Base-by-base conservation (phyloP, 768 basidiomycete species). In the Ephemerocybe angulata region DNA sequence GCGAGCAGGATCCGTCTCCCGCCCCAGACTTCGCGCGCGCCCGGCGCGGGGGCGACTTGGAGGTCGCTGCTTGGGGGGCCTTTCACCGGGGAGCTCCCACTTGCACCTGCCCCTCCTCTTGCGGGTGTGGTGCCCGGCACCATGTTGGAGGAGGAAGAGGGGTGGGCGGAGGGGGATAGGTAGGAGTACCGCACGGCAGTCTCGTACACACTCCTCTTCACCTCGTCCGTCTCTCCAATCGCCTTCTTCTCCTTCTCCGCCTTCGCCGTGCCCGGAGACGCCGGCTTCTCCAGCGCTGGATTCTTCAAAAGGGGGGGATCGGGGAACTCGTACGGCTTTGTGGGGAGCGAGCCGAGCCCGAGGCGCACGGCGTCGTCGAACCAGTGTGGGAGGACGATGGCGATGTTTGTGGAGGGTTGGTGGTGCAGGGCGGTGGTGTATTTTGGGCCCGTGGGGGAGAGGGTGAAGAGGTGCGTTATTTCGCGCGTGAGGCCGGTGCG, bases 341-440 rank as follows among this genome's bases (percentile, higher is more conserved):
- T 81, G 1, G 79, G 74, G 8, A 89, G 67, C 52, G 13, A 15
- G 21, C 78, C 67, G 21, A 73, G 62, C 3, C 82, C 84, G 13
- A 90, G 72, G 13, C 81, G 76, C 22, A 88, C 77, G 2, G 79
- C 78, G 60, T 93, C 91, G 61, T 94, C 90, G 56, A 94, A 94
- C 93, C 94, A 97, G 58, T 94, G 90, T 0, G 93, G 94, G 0
- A 93, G 77, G n/a, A 97, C 63, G 10, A 93, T 73, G 48, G 78
- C 82, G 62, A 94, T 80, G 8, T 75, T 70, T 0, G 84, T 85
- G 46, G 78, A 71, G 3, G 79, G 67, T 49, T 82, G 78, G 67
- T 80, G 85, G 58, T 86, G 82, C 59, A 87, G 71, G 3, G 79
- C 80, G 1, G 74, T 75, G 8, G 65, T 61, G 54, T 81, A 85